These are phyloP conservation scores for Narthecium ossifragum DNA, from an alignment of 106 monocot species.

Conservation along the genomic window DNA sequence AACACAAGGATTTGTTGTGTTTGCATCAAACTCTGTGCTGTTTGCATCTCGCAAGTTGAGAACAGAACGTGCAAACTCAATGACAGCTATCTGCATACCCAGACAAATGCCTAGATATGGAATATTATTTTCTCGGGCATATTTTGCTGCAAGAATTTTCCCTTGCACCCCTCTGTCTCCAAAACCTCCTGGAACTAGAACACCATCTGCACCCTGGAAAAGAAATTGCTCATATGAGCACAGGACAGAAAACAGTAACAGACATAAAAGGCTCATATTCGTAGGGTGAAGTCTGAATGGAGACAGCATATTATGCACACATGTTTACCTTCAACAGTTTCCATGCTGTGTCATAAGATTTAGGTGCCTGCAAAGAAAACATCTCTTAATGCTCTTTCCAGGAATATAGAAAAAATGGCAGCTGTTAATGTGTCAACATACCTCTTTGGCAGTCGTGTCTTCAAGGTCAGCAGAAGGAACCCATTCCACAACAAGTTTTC, in stretches of 20 bases:
- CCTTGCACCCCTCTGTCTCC: conserved; percentile 92
- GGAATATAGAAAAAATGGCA: not conserved
- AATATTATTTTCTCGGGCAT: conserved; percentile 87
- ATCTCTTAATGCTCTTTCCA: not conserved
- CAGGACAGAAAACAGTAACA: not conserved
- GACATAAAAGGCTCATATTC: too few species aligned
- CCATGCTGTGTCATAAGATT: conserved; percentile 78
- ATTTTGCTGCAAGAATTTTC: conserved; percentile 92
- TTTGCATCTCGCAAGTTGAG: conserved; percentile 78
- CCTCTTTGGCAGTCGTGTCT: conserved; percentile 51
- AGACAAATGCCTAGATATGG: conserved; percentile 95
- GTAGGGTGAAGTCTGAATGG: too few species aligned
- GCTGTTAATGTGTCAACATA: conserved; percentile 3
- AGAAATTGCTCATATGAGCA: too few species aligned
- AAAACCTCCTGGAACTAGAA: conserved; percentile 96
- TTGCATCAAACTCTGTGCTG: conserved; percentile 78
- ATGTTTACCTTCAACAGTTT: conserved; percentile 52
- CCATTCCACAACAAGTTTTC: conserved; percentile 90
- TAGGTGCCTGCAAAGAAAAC: conserved; percentile 52
- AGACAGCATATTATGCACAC: too few species aligned
- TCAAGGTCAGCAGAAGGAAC: conserved; percentile 85
- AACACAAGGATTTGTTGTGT: conserved; percentile 65
- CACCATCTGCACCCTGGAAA: conserved; percentile 75
- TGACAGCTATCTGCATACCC: conserved; percentile 95
- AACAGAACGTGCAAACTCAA: conserved; percentile 82